Evolutionary conservation across 495 filamentous ascomycete species (phyloP).

Genomic region (Penicillium daleae): DNA sequence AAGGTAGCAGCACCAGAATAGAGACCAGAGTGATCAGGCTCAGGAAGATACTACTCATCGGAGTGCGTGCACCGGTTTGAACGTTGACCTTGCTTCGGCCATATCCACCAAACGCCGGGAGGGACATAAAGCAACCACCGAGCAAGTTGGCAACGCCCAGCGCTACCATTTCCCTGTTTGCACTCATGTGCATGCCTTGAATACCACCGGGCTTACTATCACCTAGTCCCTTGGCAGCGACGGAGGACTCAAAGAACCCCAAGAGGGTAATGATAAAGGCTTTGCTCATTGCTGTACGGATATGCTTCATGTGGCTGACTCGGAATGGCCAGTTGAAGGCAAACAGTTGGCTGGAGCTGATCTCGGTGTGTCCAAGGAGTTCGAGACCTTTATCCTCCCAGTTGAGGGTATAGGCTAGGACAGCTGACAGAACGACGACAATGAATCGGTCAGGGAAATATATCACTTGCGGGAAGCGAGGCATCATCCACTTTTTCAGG

Average conservation of each 20-base stretch:
- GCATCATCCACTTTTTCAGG: slow-evolving; percentile 80
- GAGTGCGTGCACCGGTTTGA: slow-evolving; percentile 87
- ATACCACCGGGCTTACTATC: slow-evolving; percentile 62
- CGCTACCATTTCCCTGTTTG: slow-evolving; percentile 93
- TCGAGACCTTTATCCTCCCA: slow-evolving; percentile 84
- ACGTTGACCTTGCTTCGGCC: slow-evolving; percentile 94
- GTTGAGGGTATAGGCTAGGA: slow-evolving; percentile 74
- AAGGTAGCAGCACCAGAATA: slow-evolving; percentile 81
- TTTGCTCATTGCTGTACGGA: slow-evolving; percentile 86
- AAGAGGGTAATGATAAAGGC: slow-evolving; percentile 92
- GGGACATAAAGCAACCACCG: slow-evolving; percentile 86
- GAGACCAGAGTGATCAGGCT: slow-evolving; percentile 79
- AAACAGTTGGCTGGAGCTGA: slow-evolving; percentile 63
- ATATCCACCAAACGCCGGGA: slow-evolving; percentile 96
- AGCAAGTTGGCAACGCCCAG: slow-evolving; percentile 87
- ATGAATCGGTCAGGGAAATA: slow-evolving; percentile 93
- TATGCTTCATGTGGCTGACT: slow-evolving; percentile 71
- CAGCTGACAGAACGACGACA: slow-evolving; percentile 83
- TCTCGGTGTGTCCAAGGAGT: slow-evolving; percentile 79
- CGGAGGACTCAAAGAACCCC: slow-evolving; percentile 97
- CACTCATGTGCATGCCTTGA: slow-evolving; percentile 76
- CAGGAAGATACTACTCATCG: slow-evolving; percentile 86
- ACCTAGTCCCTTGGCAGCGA: slow-evolving; percentile 91
- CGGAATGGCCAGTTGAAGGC: slow-evolving; percentile 85
- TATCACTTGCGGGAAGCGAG: slow-evolving; percentile 76